Evolutionary conservation across 2,329 filamentous ascomycete genomes (phyloP).

Genomic region (Apiospora hydei): DNA sequence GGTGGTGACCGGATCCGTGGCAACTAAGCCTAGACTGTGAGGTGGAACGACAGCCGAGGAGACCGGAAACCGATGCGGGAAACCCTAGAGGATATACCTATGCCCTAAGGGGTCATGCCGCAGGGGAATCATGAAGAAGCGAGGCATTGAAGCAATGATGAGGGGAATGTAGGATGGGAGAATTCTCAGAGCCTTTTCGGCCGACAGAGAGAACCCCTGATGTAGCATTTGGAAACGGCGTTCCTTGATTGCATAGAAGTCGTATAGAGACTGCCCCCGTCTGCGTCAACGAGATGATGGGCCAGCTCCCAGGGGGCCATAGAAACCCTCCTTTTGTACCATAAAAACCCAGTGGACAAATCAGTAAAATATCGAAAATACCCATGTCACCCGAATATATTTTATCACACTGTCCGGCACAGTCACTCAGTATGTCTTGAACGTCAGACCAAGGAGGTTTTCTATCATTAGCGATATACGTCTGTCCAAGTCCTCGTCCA

Average conservation of each 20-base stretch:
- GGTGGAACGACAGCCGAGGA: not conserved
- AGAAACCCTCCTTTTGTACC: not conserved
- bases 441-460: not conserved
- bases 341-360: slow-evolving; percentile 11
- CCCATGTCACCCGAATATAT: not conserved
- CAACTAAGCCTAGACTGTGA: not conserved
- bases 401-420: not conserved
- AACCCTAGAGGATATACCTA: not conserved
- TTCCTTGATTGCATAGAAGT: slow-evolving; percentile 19
- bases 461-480: not conserved
- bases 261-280: slow-evolving; percentile 1
- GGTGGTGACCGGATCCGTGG: slow-evolving; percentile 40
- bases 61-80: not conserved
- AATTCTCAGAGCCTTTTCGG: not conserved
- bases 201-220: not conserved
- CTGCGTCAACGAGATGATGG: not conserved
- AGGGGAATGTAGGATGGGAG: not conserved
- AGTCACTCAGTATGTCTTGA: not conserved
- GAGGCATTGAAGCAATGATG: not conserved
- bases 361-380: slow-evolving; percentile 3
- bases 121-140: not conserved
- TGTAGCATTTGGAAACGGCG: slow-evolving; percentile 23
- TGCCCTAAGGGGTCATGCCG: not conserved
- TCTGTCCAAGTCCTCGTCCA: no score
- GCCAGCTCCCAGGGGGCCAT: not conserved